Conservation (phyloP, 148 eudicot genomes). For the Pouteria glomerata region DNA sequence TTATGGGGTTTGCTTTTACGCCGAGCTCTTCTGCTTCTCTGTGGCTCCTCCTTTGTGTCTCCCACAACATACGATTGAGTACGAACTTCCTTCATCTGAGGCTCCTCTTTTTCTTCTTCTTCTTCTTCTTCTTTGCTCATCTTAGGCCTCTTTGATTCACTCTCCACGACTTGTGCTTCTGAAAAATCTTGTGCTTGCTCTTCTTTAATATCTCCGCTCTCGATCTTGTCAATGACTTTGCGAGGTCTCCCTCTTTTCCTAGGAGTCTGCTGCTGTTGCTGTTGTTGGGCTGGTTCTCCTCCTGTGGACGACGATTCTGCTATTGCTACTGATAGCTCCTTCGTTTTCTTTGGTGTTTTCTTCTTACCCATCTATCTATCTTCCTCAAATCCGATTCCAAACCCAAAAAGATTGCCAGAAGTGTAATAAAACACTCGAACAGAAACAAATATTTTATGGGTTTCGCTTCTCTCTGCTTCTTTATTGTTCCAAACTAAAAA, state of each 20-base stretch:
- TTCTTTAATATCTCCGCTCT: constrained; percentile 11
- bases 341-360: constrained; percentile 31
- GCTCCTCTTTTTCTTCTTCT: neutral
- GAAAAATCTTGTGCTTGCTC: neutral
- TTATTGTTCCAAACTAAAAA: too few relatives aligned
- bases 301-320: constrained; percentile 34
- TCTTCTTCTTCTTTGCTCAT: constrained; percentile 8
- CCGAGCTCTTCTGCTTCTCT: constrained; percentile 29
- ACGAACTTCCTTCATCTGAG: neutral
- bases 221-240: constrained; percentile 26
- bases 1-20: constrained; percentile 34
- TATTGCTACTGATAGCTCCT: constrained; percentile 30
- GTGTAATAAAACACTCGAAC: too few relatives aligned
- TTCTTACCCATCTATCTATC: constrained; percentile 38
- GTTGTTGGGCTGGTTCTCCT: neutral
- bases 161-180: neutral
- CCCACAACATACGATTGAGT: neutral
- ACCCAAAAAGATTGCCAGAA: constrained; percentile 2
- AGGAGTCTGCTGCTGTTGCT: constrained; percentile 19
- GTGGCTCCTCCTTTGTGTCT: constrained; percentile 7
- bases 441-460: too few relatives aligned
- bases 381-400: neutral
- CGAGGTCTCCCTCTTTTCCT: constrained; percentile 49
- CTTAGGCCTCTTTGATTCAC: constrained; percentile 12
- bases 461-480: too few relatives aligned